Percentiles rank a stretch among this genome's conserved stretches.
phyloP scores from a whole-genome alignment of 768 basidiomycete genomes.

The Phylloporus arenicola region DNA sequence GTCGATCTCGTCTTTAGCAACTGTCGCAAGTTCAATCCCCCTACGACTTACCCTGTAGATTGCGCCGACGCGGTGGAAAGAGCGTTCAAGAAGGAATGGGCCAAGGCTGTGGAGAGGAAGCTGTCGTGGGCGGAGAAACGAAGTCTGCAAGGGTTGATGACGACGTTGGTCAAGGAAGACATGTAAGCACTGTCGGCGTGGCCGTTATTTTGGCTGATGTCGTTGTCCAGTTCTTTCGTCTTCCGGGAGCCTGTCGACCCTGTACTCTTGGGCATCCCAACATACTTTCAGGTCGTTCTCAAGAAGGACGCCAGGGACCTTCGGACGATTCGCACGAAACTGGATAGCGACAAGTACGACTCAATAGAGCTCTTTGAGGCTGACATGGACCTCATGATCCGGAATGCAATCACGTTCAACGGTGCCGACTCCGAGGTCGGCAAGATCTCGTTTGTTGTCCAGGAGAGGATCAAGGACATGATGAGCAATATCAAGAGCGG shows the following conservation, averaged over 20 bases:
- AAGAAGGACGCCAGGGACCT: constrained; percentile 85
- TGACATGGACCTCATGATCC: constrained; percentile 82
- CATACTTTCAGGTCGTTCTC: constrained; percentile 83
- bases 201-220: not conserved
- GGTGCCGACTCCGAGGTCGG: constrained; percentile 78
- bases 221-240: constrained; percentile 54
- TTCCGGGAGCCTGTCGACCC: constrained; percentile 91
- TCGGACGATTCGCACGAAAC: constrained; percentile 69
- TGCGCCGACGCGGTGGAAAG: constrained; percentile 73
- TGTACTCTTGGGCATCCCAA: constrained; percentile 71
- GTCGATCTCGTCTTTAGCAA: constrained; percentile 81
- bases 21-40: constrained; percentile 89
- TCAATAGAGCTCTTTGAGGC: constrained; percentile 73
- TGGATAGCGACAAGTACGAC: constrained; percentile 81
- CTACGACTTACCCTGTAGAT: constrained; percentile 64
- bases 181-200: constrained; percentile 39
- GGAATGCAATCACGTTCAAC: constrained; percentile 89
- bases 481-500: constrained; percentile 39
- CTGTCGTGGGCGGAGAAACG: constrained; percentile 78
- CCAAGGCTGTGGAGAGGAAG: constrained; percentile 65
- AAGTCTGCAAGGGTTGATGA: constrained; percentile 64
- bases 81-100: constrained; percentile 82
- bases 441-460: constrained; percentile 45
- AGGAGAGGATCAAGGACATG: constrained; percentile 51
- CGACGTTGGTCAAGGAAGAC: constrained; percentile 61